Percentiles rank a stretch among this genome's conserved stretches.
Evolutionary conservation across 257 asterid genomes (phyloP).

Genomic region (Capsicum baccatum): DNA sequence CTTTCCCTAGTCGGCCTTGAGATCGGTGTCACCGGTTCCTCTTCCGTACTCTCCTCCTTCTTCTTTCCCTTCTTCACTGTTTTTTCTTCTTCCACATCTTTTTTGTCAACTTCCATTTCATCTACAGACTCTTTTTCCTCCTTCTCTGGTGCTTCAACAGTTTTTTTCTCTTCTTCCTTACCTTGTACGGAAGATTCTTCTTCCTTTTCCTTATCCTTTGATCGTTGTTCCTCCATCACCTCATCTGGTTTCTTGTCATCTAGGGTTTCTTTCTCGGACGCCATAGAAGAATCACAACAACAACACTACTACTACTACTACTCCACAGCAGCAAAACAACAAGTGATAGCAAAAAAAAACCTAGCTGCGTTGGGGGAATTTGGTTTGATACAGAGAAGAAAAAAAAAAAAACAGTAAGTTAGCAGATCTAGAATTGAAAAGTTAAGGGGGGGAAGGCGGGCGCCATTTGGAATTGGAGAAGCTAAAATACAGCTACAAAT

Average conservation of each 20-base stretch:
- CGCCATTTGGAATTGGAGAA: conserved; percentile 22
- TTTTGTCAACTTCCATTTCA: neutral
- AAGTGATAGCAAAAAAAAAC: neutral
- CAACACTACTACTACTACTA: conserved; percentile 3
- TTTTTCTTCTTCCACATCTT: neutral
- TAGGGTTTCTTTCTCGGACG: conserved; percentile 48
- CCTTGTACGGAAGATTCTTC: neutral
- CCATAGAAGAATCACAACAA: conserved; percentile 39
- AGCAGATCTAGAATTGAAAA: conserved; percentile 25
- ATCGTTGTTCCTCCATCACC: conserved; percentile 28
- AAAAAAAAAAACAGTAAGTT: neutral
- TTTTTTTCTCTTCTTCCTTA: neutral
- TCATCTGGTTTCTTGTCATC: conserved; percentile 44
- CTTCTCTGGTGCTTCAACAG: neutral
- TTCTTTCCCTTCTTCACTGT: conserved; percentile 22
- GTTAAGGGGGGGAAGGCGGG: neutral
- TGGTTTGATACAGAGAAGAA: neutral
- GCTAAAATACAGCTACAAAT: neutral
- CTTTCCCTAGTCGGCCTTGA: conserved; percentile 72
- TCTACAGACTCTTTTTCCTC: neutral
- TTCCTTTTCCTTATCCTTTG: neutral
- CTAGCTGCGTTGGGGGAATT: neutral
- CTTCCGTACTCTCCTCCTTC: conserved; percentile 24
- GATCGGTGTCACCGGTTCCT: conserved; percentile 46
- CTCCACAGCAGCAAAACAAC: neutral